Evolutionary conservation across 2,329 filamentous ascomycete genomes (phyloP).

Genomic region (Botrytis galanthina): DNA sequence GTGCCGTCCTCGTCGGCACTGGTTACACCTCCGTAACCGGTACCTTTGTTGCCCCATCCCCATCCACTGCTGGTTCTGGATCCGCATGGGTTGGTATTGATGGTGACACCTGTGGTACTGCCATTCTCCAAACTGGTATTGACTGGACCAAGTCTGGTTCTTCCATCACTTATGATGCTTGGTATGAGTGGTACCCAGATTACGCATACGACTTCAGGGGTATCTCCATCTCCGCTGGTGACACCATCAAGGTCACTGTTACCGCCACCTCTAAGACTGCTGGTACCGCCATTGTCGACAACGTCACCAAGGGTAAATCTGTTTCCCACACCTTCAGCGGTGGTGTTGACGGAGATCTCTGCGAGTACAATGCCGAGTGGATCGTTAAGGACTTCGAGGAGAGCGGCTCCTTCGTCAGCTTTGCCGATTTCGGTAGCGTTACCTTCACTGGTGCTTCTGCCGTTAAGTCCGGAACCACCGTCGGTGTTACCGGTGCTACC

Average conservation of each 20-base stretch:
- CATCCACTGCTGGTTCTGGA: conserved; percentile 41
- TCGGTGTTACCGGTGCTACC: conserved; percentile 1
- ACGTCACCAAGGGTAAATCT: conserved; percentile 45
- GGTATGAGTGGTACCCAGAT: conserved; percentile 62
- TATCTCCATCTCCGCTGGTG: conserved; percentile 46
- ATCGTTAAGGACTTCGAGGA: conserved; percentile 53
- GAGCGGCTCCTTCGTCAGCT: conserved; percentile 42
- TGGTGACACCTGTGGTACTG: conserved; percentile 53
- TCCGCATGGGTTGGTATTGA: conserved; percentile 60
- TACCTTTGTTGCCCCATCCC: conserved; percentile 52
- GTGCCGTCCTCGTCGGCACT: conserved; percentile 51
- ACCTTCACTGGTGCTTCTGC: conserved; percentile 26
- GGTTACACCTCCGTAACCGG: conserved; percentile 54
- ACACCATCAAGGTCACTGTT: conserved; percentile 44
- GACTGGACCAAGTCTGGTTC: conserved; percentile 52
- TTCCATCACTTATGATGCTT: conserved; percentile 50
- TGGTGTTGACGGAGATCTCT: conserved; percentile 38
- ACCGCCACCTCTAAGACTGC: conserved; percentile 41
- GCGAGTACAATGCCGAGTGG: conserved; percentile 51
- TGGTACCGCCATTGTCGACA: conserved; percentile 47
- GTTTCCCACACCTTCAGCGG: conserved; percentile 45
- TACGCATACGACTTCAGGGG: conserved; percentile 52
- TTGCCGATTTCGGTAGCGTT: conserved; percentile 49
- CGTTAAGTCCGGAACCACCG: background rate
- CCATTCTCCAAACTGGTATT: conserved; percentile 57